Base-by-base conservation (phyloP, 2,329 filamentous ascomycete genomes). In the Penicillium sp. region DNA sequence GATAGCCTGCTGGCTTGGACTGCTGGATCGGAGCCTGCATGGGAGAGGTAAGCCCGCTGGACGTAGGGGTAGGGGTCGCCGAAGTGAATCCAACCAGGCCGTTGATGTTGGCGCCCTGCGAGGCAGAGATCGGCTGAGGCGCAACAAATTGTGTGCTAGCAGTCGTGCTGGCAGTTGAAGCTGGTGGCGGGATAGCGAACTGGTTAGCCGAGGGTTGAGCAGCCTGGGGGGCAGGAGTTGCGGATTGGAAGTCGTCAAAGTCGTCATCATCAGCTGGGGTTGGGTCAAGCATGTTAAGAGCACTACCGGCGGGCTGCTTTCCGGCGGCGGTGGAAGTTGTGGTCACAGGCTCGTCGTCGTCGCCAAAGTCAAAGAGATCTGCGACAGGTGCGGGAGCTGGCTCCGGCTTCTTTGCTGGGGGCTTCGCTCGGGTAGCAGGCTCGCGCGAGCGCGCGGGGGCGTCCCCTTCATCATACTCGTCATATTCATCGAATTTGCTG, bases 171-270 rank as follows among this genome's bases (percentile, higher is more conserved):
- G 77, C 74, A 6, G 78, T 75, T 27, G 81, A 76, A 18, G 81
- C 72, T 38, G 80, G 73, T 16, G 80, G 71, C 21, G 72, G 60
- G 42, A 79, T 72, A 13, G 67, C 62, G 50, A 77, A 72, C 31
- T 72, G 69, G 48, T 70, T 68, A 22, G 74, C 66, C 21, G 71
- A 67, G 7, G 71, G 56, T 18, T 70, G 63, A 24, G 68, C 64
- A 48, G 66, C 60, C 42, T 60, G 57, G 7, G 69, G 73, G 13
- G 79, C 67, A 24, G 84, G 77, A 3, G 88, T 79, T 13, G 93
- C 93, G 18, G 92, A 96, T 73, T 96, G 91, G 80, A 97, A 97
- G 69, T 99, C 94, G 69, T 97, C 94, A 68, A 97, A 97, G 59
- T 97, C 94, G 63, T 96, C 92, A 60, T 97, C 93, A 48, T 84